Base-by-base conservation (phyloP, 306 rosid genomes). In the Delonix regia region DNA sequence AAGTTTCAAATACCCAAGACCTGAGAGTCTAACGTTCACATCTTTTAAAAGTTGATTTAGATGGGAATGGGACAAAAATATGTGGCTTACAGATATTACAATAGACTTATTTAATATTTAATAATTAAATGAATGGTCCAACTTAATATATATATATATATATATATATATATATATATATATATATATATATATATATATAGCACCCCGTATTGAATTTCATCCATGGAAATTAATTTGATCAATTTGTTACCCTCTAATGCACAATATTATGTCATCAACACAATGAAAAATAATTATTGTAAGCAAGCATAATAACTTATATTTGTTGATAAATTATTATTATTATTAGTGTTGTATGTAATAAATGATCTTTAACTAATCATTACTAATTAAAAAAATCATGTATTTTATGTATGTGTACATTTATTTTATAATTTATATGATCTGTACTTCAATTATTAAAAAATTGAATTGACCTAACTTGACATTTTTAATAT, bases 71-170 rank as follows among this genome's bases (percentile, higher is more conserved):
- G 78, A 79, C 83, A n/a, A 52, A 63, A 80, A 42, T 15, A 2
- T 72, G 74, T 72, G 78, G 74, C 83, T 72, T 62, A 49, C 66
- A 68, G 34, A 61, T 10, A 55, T 11, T 39, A 52, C 22, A 67
- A 68, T 28, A 52, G 52, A 44, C n/a, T n/a, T n/a, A n/a, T n/a
- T n/a, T n/a, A n/a, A n/a, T n/a, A n/a, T n/a, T n/a, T n/a, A n/a
- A n/a, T n/a, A n/a, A n/a, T n/a, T n/a, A n/a, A n/a, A n/a, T n/a
- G n/a, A n/a, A 2, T 15, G 19, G 55, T 8, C 22, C 56, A 24
- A 24, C 22, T 68, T 18, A n/a, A n/a, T n/a, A n/a, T n/a, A n/a
- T n/a, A n/a, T 3, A 42, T 67, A 6, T 2, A 2, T 5, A 68
- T 3, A 42, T 67, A 6, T 2, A 2, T 5, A 68, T 3, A 42